These are phyloP conservation scores for Closterium sp. DNA, from an alignment of 139 green algal species.

Conservation along the genomic window DNA sequence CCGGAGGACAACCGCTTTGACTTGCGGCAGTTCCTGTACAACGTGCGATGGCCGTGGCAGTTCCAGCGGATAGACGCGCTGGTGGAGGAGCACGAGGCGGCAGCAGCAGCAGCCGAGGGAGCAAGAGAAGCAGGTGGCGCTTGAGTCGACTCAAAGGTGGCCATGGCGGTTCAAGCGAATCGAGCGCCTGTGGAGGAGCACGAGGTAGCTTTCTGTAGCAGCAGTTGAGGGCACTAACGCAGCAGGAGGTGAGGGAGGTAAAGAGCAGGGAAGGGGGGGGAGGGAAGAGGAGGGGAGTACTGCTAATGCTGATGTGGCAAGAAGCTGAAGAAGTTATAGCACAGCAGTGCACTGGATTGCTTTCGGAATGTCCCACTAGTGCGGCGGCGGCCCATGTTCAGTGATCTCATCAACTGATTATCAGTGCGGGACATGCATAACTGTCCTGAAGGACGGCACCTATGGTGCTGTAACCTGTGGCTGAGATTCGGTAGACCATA, in stretches of 20 bases:
- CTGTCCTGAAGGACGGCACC: too few relatives aligned
- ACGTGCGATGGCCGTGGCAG: constrained; percentile 77
- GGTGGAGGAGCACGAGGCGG: neutral
- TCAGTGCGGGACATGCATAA: too few relatives aligned
- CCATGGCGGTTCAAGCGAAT: constrained; percentile 82
- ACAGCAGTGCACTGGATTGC: neutral
- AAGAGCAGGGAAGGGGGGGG: too few relatives aligned
- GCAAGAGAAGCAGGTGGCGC: neutral
- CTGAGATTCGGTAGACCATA: too few relatives aligned
- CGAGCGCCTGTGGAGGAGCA: constrained; percentile 44
- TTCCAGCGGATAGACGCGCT: constrained; percentile 73
- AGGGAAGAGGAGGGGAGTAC: neutral
- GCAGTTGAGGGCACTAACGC: too few relatives aligned
- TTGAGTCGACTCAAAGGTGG: constrained; percentile 57
- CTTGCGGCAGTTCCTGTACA: constrained; percentile 93
- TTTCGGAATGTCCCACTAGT: too few relatives aligned
- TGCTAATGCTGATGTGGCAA: neutral
- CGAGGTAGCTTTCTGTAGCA: too few relatives aligned
- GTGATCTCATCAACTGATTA: too few relatives aligned
- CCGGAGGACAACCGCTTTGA: constrained; percentile 95
- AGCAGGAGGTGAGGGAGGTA: too few relatives aligned
- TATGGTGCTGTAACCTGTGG: too few relatives aligned
- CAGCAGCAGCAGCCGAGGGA: neutral
- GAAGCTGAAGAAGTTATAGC: neutral
- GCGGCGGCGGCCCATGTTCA: too few relatives aligned